phyloP scores from a whole-genome alignment of 768 basidiomycete genomes.

The Boletus rubroflammeus region DNA sequence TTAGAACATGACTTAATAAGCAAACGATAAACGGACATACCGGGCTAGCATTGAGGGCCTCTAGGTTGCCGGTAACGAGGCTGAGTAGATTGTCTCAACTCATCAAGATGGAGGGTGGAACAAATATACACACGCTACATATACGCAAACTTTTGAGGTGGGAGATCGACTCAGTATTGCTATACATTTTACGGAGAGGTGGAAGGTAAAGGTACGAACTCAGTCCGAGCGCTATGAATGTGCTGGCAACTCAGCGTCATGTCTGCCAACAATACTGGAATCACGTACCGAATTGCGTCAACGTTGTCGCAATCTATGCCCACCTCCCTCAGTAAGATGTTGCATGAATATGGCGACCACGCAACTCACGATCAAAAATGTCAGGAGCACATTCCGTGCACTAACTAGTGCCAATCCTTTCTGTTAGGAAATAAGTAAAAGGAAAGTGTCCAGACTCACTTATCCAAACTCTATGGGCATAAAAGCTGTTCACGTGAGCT shows the following conservation, averaged over 20 bases:
- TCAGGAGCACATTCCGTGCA: not conserved
- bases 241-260: not conserved
- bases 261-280: not conserved
- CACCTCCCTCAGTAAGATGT: not conserved
- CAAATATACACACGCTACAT: not conserved
- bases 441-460: not conserved
- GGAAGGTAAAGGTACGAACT: not conserved
- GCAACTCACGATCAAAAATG: slow-evolving; percentile 8
- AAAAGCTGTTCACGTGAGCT: slow-evolving; percentile 4
- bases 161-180: not conserved
- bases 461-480: slow-evolving; percentile 14
- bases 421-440: not conserved
- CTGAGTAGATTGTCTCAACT: slow-evolving; percentile 1
- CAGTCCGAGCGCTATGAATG: slow-evolving; percentile 1
- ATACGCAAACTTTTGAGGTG: not conserved
- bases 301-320: not conserved
- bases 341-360: not conserved
- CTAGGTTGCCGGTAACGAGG: not conserved
- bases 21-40: not conserved
- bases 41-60: not conserved
- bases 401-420: slow-evolving; percentile 1
- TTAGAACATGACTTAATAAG: not conserved
- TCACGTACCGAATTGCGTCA: slow-evolving; percentile 6
- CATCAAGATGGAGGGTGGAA: too few relatives aligned
- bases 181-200: not conserved